A percentile compares a stretch with the other conserved stretches of the same genome.
These are phyloP conservation scores for Phaffomyces thermotolerans DNA, from an alignment of 805 yeast species.

Conservation along the genomic window DNA sequence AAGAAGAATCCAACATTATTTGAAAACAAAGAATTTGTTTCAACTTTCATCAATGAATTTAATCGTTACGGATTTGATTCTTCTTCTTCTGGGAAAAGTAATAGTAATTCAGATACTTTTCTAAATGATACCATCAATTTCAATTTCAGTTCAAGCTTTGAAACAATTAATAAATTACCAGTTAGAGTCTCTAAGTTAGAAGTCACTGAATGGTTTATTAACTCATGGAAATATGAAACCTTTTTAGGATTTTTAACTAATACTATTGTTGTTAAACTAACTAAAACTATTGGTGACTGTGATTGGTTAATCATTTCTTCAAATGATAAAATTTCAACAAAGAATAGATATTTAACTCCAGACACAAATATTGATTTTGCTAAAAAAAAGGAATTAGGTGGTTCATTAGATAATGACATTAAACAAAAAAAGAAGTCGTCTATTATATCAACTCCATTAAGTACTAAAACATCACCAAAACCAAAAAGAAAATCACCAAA, in stretches of 20 bases:
- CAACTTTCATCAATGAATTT: slow-evolving; percentile 23
- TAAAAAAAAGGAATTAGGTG: slow-evolving; percentile 12
- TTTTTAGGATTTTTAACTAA: slow-evolving; percentile 28
- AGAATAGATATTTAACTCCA: slow-evolving; percentile 23
- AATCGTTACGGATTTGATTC: slow-evolving; percentile 22
- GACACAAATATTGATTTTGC: slow-evolving; percentile 13
- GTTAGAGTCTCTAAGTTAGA: slow-evolving; percentile 30
- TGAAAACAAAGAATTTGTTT: slow-evolving; percentile 19
- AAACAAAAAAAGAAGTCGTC: background rate
- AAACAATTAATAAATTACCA: slow-evolving; percentile 19
- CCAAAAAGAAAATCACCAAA: slow-evolving; percentile 4
- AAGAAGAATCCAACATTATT: slow-evolving; percentile 18
- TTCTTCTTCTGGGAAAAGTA: slow-evolving; percentile 7
- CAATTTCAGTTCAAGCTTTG: slow-evolving; percentile 22
- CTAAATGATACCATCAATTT: slow-evolving; percentile 24
- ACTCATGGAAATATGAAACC: slow-evolving; percentile 34
- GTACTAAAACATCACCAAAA: slow-evolving; percentile 2
- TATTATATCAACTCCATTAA: slow-evolving; percentile 1
- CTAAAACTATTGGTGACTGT: slow-evolving; percentile 32
- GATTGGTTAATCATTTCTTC: slow-evolving; percentile 31
- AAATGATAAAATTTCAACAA: slow-evolving; percentile 25
- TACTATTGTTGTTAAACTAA: slow-evolving; percentile 29
- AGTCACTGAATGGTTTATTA: slow-evolving; percentile 33
- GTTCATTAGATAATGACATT: background rate
- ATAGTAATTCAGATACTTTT: slow-evolving; percentile 18